phyloP scores from a whole-genome alignment of 345 rosid species.

The Geranium rotundifolium region DNA sequence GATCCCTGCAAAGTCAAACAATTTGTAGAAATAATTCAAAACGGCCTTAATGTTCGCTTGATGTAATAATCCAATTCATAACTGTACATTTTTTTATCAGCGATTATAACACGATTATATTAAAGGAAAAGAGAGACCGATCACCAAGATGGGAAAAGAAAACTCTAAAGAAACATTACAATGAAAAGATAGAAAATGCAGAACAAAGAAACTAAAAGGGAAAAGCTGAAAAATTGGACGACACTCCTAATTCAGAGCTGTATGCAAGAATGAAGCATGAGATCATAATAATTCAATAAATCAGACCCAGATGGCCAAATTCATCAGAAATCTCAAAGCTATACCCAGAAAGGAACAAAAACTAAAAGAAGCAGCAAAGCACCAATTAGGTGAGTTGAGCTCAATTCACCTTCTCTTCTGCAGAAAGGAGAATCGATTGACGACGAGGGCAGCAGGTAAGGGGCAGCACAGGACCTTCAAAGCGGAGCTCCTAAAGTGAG shows the following conservation, averaged over 20 bases:
- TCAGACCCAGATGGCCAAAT: not conserved
- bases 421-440: slow-evolving; percentile 14
- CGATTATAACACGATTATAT: too few species aligned
- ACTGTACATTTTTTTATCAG: too few species aligned
- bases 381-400: not conserved
- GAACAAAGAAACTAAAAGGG: too few species aligned
- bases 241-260: too few species aligned
- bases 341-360: slow-evolving; percentile 1
- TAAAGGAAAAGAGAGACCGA: too few species aligned
- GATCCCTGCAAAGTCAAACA: not conserved
- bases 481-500: slow-evolving; percentile 4
- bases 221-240: too few species aligned
- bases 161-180: too few species aligned
- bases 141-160: too few species aligned
- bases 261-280: too few species aligned
- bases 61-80: not conserved
- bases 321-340: not conserved
- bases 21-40: not conserved
- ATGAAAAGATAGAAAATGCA: too few species aligned
- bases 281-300: too few species aligned
- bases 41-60: not conserved
- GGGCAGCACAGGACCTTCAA: slow-evolving; percentile 1
- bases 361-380: not conserved
- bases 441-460: slow-evolving; percentile 7
- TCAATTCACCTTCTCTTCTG: slow-evolving; percentile 20